These are phyloP conservation scores for Pseudogymnoascus sp. DNA, from an alignment of 2,329 filamentous ascomycete genomes.

Conservation along the genomic window DNA sequence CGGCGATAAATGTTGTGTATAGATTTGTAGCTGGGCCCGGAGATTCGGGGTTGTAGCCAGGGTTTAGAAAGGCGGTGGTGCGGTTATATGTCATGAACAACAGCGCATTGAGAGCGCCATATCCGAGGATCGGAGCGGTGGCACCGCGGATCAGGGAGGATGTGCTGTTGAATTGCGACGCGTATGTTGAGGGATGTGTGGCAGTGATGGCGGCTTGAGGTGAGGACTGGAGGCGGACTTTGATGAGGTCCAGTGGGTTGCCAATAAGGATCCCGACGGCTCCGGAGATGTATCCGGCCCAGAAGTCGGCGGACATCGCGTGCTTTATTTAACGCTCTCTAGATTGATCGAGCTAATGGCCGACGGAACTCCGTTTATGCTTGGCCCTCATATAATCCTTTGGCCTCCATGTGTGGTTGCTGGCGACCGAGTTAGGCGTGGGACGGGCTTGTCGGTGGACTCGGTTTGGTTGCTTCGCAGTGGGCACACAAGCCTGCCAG, in stretches of 20 bases:
- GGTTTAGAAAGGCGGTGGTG: slow-evolving; percentile 58
- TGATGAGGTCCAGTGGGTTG: slow-evolving; percentile 75
- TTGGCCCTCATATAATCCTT: not conserved
- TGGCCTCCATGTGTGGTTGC: not conserved
- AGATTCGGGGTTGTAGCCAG: slow-evolving; percentile 26
- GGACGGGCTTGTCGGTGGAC: not conserved
- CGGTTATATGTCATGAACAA: slow-evolving; percentile 90
- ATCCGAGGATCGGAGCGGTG: slow-evolving; percentile 79
- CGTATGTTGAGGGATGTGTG: slow-evolving; percentile 23
- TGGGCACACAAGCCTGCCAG: not conserved
- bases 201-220: slow-evolving; percentile 19
- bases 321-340: not conserved
- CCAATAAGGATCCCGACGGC: slow-evolving; percentile 81
- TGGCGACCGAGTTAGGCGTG: not conserved
- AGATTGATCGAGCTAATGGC: not conserved
- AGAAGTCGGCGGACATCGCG: slow-evolving; percentile 64
- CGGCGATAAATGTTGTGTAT: slow-evolving; percentile 69
- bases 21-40: slow-evolving; percentile 42
- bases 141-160: slow-evolving; percentile 54
- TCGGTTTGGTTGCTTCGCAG: not conserved
- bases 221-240: slow-evolving; percentile 66
- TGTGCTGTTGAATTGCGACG: slow-evolving; percentile 33
- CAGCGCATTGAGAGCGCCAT: slow-evolving; percentile 84
- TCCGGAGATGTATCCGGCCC: slow-evolving; percentile 86
- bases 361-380: not conserved